Conservation (phyloP, 2,329 filamentous ascomycete genomes). For the Akanthomyces dipterigenus region DNA sequence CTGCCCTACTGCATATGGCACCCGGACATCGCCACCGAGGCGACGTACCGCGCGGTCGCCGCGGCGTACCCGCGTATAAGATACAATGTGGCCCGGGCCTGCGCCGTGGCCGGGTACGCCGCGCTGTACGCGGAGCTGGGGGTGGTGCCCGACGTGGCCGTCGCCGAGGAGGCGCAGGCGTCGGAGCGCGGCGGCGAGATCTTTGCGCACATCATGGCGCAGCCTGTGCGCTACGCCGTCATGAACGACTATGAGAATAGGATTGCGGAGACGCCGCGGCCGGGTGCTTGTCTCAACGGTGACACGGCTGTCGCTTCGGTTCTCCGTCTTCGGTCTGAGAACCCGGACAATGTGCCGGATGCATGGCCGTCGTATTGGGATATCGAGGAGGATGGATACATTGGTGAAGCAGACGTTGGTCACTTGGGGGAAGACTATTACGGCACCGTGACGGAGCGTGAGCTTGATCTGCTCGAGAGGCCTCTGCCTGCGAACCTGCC, state of each 20-base stretch:
- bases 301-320: conserved; percentile 21
- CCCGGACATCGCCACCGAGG: conserved; percentile 27
- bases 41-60: conserved; percentile 27
- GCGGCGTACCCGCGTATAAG: conserved; percentile 25
- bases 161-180: conserved; percentile 34
- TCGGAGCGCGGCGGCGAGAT: conserved; percentile 15
- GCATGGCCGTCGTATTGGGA: conserved; percentile 16
- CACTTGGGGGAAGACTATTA: conserved; percentile 4
- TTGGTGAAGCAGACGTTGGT: background rate
- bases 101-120: conserved; percentile 31
- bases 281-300: conserved; percentile 24
- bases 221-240: conserved; percentile 21
- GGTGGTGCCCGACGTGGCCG: conserved; percentile 29
- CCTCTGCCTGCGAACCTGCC: conserved; percentile 31
- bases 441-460: conserved; percentile 12
- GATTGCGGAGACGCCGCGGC: conserved; percentile 12
- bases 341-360: background rate
- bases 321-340: background rate
- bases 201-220: conserved; percentile 24
- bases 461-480: background rate
- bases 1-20: conserved; percentile 33
- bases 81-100: conserved; percentile 33
- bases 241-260: conserved; percentile 30
- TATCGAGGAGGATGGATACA: conserved; percentile 4
- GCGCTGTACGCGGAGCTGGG: conserved; percentile 29